Percentiles rank a stretch among this genome's conserved stretches.
Conservation (phyloP, 805 yeast genomes). For the Candida boidinii region DNA sequence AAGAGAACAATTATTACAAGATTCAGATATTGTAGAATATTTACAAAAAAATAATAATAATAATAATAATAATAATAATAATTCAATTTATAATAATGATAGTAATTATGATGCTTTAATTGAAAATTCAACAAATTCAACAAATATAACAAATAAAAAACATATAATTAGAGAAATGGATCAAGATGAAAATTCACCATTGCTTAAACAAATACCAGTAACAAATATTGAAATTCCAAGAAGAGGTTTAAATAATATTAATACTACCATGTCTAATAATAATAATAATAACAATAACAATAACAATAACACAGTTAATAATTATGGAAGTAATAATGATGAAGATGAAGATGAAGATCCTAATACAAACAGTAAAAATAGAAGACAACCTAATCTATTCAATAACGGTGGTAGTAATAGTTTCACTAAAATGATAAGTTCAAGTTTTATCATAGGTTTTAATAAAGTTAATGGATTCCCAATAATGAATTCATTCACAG, state of each 20-base stretch:
- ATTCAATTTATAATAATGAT: too few relatives aligned
- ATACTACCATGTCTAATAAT: too few relatives aligned
- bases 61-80: too few relatives aligned
- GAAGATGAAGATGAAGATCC: slow-evolving; percentile 2
- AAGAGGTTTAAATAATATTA: too few relatives aligned
- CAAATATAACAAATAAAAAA: background rate
- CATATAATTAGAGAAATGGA: slow-evolving; percentile 5
- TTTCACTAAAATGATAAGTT: slow-evolving; percentile 15
- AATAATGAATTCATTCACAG: slow-evolving; percentile 2
- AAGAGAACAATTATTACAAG: slow-evolving; percentile 12
- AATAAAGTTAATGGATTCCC: slow-evolving; percentile 21
- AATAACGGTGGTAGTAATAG: slow-evolving; percentile 3
- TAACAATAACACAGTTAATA: too few relatives aligned
- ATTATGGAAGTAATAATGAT: background rate
- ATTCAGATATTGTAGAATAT: slow-evolving; percentile 6
- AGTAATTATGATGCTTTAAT: too few relatives aligned
- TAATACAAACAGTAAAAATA: background rate
- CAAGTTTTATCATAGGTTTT: slow-evolving; percentile 22
- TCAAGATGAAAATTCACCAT: slow-evolving; percentile 2
- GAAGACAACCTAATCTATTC: background rate
- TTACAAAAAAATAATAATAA: too few relatives aligned
- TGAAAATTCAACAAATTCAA: too few relatives aligned
- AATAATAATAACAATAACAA: too few relatives aligned
- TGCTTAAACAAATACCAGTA: too few relatives aligned
- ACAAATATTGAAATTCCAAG: too few relatives aligned